Conservation (phyloP, 306 rosid species). For the Acacia confusa region DNA sequence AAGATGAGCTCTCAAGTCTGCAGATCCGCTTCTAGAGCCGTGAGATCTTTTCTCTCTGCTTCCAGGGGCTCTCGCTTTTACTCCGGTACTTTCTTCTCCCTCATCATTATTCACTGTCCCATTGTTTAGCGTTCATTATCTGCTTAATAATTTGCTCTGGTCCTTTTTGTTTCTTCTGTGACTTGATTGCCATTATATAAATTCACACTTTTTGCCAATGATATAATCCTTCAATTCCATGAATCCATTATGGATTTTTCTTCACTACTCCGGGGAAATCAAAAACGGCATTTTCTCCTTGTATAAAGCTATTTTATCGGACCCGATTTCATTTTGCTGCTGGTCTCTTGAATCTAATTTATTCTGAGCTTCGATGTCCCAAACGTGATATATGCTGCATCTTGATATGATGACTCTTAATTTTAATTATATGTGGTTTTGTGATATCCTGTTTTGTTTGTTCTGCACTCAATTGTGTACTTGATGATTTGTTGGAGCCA, state of each 20-base stretch:
- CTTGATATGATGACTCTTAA: background rate
- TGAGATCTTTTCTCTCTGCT: slow-evolving; percentile 74
- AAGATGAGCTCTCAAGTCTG: slow-evolving; percentile 65
- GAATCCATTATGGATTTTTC: background rate
- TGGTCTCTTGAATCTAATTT: background rate
- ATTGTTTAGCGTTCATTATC: background rate
- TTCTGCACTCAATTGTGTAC: background rate
- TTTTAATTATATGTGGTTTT: background rate
- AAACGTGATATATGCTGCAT: background rate
- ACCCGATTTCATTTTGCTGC: background rate
- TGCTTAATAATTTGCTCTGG: background rate
- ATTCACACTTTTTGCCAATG: background rate
- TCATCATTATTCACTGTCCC: too few relatives aligned
- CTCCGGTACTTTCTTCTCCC: slow-evolving; percentile 44
- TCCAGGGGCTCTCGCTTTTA: slow-evolving; percentile 60
- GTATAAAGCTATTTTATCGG: background rate
- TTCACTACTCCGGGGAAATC: background rate
- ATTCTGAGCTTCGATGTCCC: background rate
- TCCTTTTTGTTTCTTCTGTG: background rate
- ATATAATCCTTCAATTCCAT: background rate
- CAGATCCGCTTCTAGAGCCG: slow-evolving; percentile 75
- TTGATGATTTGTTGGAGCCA: background rate
- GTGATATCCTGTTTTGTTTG: background rate
- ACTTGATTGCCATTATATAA: background rate
- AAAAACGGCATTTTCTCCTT: background rate